These are phyloP conservation scores for Cyclotella choctawhatcheeana DNA, from an alignment of 108 stramenopile species.

Conservation along the genomic window DNA sequence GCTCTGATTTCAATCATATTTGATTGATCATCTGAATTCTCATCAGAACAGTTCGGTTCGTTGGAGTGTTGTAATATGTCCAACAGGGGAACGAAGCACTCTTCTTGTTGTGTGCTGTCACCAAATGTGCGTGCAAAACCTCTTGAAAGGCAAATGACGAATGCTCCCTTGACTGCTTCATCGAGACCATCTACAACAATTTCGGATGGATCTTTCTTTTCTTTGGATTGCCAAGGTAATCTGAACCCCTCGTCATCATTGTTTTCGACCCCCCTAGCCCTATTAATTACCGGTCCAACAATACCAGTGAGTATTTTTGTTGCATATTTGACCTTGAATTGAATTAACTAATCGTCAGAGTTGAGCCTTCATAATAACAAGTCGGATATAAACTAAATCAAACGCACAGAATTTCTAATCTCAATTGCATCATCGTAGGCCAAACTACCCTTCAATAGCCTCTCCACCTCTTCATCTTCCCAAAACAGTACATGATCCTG, in stretches of 20 bases:
- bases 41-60: conserved; percentile 55
- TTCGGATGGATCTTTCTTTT: conserved; percentile 11
- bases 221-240: conserved; percentile 49
- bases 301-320: conserved; percentile 59
- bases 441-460: conserved; percentile 56
- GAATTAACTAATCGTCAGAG: conserved; percentile 1
- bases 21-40: conserved; percentile 38
- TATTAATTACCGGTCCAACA: conserved; percentile 53
- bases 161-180: conserved; percentile 73
- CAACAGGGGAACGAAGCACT: conserved; percentile 71
- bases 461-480: conserved; percentile 59
- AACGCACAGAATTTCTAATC: conserved; percentile 33
- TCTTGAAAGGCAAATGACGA: conserved; percentile 67
- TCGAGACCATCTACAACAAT: conserved; percentile 49
- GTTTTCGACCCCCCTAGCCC: conserved; percentile 51
- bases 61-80: conserved; percentile 77
- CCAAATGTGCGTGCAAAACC: conserved; percentile 55
- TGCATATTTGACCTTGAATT: conserved; percentile 58
- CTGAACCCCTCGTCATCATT: conserved; percentile 29
- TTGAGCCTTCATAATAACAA: not conserved
- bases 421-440: conserved; percentile 64
- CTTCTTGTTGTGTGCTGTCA: conserved; percentile 43
- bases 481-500: conserved; percentile 84
- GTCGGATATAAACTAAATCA: not conserved
- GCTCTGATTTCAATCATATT: conserved; percentile 66